Percentiles rank a stretch among this genome's conserved stretches.
Evolutionary conservation across 345 rosid genomes (phyloP).

Genomic region (Lenwebbia sp.): DNA sequence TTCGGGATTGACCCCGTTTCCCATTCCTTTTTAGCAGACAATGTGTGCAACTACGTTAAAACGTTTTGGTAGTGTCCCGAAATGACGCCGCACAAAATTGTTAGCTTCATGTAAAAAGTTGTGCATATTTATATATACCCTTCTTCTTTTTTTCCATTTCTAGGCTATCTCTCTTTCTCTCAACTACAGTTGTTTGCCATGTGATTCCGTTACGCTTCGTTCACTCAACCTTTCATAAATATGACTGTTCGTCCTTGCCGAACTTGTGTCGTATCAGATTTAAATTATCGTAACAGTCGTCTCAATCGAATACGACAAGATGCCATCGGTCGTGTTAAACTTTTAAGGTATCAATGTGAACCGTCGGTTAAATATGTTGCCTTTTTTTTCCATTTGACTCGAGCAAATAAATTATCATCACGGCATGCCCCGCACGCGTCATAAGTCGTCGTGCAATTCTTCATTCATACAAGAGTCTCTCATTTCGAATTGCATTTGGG

Average conservation of each 20-base stretch:
- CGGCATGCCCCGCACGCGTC: background rate
- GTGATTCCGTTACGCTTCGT: background rate
- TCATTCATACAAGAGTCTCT: background rate
- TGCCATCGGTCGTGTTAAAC: background rate
- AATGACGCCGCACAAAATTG: background rate
- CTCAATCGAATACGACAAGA: background rate
- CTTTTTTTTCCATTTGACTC: background rate
- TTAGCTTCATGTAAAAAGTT: too few relatives aligned
- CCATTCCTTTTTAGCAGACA: background rate
- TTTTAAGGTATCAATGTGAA: background rate
- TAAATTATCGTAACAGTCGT: background rate
- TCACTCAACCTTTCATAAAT: background rate
- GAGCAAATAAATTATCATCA: background rate
- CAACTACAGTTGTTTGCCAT: background rate
- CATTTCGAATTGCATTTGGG: background rate
- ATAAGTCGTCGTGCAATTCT: background rate
- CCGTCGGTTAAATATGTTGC: background rate
- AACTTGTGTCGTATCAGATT: background rate
- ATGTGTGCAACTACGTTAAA: background rate
- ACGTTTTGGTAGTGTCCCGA: background rate
- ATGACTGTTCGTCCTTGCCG: background rate
- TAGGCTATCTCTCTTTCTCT: too few relatives aligned
- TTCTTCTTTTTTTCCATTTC: background rate
- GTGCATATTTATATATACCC: too few relatives aligned
- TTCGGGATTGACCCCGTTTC: background rate